A percentile compares a stretch with the other conserved stretches of the same genome.
Conservation (phyloP, 2,329 filamentous ascomycete species). For the Dactylella cylindrospora region DNA sequence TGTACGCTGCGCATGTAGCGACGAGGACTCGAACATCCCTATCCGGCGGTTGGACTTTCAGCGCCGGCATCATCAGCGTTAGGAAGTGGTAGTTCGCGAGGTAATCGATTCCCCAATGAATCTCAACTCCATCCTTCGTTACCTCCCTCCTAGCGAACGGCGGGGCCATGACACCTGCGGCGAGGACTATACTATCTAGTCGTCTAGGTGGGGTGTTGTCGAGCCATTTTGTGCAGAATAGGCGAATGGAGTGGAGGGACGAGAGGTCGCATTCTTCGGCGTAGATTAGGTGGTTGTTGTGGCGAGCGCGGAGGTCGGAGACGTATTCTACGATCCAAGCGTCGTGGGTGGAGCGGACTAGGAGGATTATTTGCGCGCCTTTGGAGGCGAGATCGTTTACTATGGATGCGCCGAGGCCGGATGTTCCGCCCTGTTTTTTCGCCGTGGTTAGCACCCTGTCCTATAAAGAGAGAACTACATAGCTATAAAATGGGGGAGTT, state of each 20-base stretch:
- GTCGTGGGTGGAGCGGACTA: conserved; percentile 81
- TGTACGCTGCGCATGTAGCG: conserved; percentile 83
- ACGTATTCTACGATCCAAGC: conserved; percentile 91
- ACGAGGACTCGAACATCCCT: conserved; percentile 88
- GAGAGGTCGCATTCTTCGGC: conserved; percentile 90
- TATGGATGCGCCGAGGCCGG: conserved; percentile 80
- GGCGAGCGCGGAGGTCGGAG: conserved; percentile 75
- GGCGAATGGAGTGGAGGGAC: conserved; percentile 83
- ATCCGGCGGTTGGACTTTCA: conserved; percentile 88
- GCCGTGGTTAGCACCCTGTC: neutral
- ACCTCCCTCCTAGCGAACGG: conserved; percentile 62
- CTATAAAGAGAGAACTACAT: no score
- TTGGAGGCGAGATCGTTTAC: conserved; percentile 73
- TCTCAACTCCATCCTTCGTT: conserved; percentile 79
- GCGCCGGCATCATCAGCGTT: conserved; percentile 83
- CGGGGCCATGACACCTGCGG: conserved; percentile 75
- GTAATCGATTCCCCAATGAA: conserved; percentile 93
- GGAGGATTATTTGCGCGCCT: conserved; percentile 85
- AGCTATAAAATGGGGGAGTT: neutral
- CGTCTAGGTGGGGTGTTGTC: conserved; percentile 88
- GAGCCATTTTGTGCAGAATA: conserved; percentile 96
- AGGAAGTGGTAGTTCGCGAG: conserved; percentile 93
- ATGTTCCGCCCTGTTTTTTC: conserved; percentile 71
- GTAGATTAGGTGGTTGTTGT: conserved; percentile 84
- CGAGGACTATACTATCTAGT: conserved; percentile 87